Conservation (phyloP, 139 green algal genomes). For the Tetradesmus obliquus region DNA sequence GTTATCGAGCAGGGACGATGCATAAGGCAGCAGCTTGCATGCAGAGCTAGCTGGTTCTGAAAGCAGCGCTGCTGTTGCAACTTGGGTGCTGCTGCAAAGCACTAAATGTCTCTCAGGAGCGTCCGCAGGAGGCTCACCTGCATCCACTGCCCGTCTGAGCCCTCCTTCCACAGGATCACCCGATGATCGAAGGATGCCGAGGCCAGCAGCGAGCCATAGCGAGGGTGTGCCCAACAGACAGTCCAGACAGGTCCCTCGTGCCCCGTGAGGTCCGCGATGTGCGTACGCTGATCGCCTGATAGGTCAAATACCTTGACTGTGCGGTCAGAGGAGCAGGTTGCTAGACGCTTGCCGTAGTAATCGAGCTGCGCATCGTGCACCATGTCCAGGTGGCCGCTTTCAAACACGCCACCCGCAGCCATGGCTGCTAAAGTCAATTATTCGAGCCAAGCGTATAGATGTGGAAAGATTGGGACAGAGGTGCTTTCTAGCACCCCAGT, state of each 20-base stretch:
- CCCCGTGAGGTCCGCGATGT: constrained; percentile 84
- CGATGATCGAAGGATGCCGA: constrained; percentile 93
- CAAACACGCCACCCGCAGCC: constrained; percentile 66
- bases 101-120: background rate
- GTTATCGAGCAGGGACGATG: too few relatives aligned
- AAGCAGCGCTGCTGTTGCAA: too few relatives aligned
- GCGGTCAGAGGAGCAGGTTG: constrained; percentile 93
- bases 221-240: constrained; percentile 94
- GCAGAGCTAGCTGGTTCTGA: too few relatives aligned
- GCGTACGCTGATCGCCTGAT: constrained; percentile 63
- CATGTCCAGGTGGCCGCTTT: constrained; percentile 87
- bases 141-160: constrained; percentile 76
- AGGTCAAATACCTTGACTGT: constrained; percentile 93
- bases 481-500: background rate
- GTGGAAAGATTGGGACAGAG: background rate
- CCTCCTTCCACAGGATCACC: constrained; percentile 96
- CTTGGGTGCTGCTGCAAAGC: background rate
- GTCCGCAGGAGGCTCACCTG: constrained; percentile 59
- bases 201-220: constrained; percentile 94
- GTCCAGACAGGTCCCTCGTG: constrained; percentile 96
- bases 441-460: background rate
- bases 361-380: constrained; percentile 96
- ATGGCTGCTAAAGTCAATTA: background rate
- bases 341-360: constrained; percentile 96
- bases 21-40: too few relatives aligned